phyloP scores from a whole-genome alignment of 768 basidiomycete genomes.

The Cystofilobasidium bisporidii region DNA sequence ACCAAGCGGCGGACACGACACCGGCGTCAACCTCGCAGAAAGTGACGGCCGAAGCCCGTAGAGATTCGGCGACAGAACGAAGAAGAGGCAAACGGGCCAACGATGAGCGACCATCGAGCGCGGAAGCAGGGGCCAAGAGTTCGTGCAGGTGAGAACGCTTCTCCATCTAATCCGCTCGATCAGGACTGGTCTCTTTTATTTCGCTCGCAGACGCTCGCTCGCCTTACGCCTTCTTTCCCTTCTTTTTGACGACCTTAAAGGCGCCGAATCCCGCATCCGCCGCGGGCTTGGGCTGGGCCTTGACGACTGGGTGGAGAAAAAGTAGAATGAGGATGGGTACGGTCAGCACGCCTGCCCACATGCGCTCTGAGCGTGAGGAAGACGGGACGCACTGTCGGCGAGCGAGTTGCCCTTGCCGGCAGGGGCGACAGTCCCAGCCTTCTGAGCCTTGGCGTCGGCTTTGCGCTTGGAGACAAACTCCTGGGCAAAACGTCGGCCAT shows the following conservation, averaged over 20 bases:
- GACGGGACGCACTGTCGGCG: slow-evolving; percentile 31
- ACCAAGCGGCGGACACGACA: too few relatives aligned
- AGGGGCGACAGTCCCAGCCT: slow-evolving; percentile 26
- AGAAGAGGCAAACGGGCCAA: too few relatives aligned
- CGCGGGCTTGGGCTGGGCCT: slow-evolving; percentile 66
- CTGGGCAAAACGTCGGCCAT: slow-evolving; percentile 86
- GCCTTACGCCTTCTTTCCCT: slow-evolving; percentile 48
- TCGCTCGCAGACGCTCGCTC: too few relatives aligned
- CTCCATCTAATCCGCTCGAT: too few relatives aligned
- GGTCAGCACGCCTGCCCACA: too few relatives aligned
- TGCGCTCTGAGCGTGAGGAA: not conserved
- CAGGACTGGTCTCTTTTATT: too few relatives aligned
- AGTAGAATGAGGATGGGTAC: not conserved
- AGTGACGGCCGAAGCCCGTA: too few relatives aligned
- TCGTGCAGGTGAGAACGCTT: too few relatives aligned
- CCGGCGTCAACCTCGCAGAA: too few relatives aligned
- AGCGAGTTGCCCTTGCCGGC: slow-evolving; percentile 27
- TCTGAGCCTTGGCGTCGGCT: slow-evolving; percentile 58
- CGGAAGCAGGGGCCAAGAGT: too few relatives aligned
- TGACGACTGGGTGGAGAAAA: slow-evolving; percentile 53
- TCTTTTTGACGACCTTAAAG: slow-evolving; percentile 91
- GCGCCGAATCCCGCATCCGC: slow-evolving; percentile 61
- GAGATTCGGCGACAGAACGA: too few relatives aligned
- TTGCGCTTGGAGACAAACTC: slow-evolving; percentile 84
- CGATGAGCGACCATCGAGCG: too few relatives aligned